phyloP scores from a whole-genome alignment of 306 rosid species.

The Vigna reflexopilosa region DNA sequence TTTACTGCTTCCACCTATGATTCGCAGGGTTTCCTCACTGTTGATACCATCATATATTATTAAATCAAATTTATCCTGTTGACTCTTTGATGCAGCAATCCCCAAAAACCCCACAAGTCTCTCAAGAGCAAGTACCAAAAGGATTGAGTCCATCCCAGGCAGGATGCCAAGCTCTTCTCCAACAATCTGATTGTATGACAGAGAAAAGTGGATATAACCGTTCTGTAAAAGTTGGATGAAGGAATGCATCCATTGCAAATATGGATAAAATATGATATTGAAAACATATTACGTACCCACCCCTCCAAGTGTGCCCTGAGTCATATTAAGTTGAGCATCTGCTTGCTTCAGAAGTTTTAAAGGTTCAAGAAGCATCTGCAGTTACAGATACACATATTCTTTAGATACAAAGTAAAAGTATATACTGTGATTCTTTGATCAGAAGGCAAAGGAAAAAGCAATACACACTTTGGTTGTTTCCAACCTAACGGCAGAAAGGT shows the following conservation, averaged over 20 bases:
- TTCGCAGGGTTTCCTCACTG: slow-evolving; percentile 82
- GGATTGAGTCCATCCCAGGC: slow-evolving; percentile 90
- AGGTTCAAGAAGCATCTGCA: slow-evolving; percentile 90
- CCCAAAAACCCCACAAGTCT: slow-evolving; percentile 68
- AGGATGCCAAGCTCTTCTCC: slow-evolving; percentile 98
- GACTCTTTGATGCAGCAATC: slow-evolving; percentile 52
- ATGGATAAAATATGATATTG: slow-evolving; percentile 30
- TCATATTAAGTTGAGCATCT: slow-evolving; percentile 81
- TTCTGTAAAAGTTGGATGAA: slow-evolving; percentile 5
- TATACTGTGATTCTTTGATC: slow-evolving; percentile 23
- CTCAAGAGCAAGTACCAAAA: slow-evolving; percentile 69
- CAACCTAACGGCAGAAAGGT: slow-evolving; percentile 93
- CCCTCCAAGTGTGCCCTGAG: slow-evolving; percentile 93
- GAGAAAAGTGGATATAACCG: slow-evolving; percentile 17
- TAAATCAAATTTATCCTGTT: slow-evolving; percentile 65
- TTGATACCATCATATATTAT: slow-evolving; percentile 86
- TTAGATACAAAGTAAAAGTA: slow-evolving; percentile 20
- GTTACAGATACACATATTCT: slow-evolving; percentile 35
- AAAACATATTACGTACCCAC: slow-evolving; percentile 72
- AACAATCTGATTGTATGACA: slow-evolving; percentile 63
- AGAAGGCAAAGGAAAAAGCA: slow-evolving; percentile 23
- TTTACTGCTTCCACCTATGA: slow-evolving; percentile 78
- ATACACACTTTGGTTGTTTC: slow-evolving; percentile 87
- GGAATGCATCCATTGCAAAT: slow-evolving; percentile 30
- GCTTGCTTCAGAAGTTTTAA: slow-evolving; percentile 82